Conservation (phyloP, 495 filamentous ascomycete species). For the Chaetomidium leptoderma region DNA sequence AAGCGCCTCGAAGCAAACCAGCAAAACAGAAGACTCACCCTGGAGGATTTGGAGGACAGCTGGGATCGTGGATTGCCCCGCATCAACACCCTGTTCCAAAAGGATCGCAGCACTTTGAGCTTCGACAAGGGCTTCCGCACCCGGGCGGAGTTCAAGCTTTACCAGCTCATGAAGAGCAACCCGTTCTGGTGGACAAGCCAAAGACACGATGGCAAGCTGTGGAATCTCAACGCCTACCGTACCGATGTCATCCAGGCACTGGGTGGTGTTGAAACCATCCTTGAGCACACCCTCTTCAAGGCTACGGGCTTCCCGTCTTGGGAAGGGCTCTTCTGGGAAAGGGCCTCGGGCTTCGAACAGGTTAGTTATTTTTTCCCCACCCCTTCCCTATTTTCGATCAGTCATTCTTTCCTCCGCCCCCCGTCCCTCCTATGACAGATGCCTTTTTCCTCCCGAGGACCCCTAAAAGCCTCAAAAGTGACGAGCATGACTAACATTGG, state of each 20-base stretch:
- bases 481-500: background rate
- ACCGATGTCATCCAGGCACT: conserved; percentile 98
- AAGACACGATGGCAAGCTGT: conserved; percentile 95
- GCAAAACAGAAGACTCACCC: conserved; percentile 88
- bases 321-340: conserved; percentile 99
- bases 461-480: background rate
- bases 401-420: background rate
- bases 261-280: conserved; percentile 98
- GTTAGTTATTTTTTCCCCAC: background rate
- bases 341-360: conserved; percentile 69
- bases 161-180: conserved; percentile 99
- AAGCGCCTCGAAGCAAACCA: conserved; percentile 97
- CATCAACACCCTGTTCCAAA: conserved; percentile 99
- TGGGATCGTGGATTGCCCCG: conserved; percentile 98
- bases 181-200: conserved; percentile 99
- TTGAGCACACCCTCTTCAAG: conserved; percentile 98
- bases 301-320: conserved; percentile 97
- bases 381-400: too few species aligned
- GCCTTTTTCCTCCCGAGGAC: background rate
- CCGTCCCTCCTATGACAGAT: background rate
- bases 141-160: conserved; percentile 95
- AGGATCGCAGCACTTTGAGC: conserved; percentile 92
- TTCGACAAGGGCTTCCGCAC: conserved; percentile 99
- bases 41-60: conserved; percentile 97
- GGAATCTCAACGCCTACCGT: conserved; percentile 97